Conservation (phyloP, 2,329 filamentous ascomycete species). For the Aspergillus fumigatiaffinis region DNA sequence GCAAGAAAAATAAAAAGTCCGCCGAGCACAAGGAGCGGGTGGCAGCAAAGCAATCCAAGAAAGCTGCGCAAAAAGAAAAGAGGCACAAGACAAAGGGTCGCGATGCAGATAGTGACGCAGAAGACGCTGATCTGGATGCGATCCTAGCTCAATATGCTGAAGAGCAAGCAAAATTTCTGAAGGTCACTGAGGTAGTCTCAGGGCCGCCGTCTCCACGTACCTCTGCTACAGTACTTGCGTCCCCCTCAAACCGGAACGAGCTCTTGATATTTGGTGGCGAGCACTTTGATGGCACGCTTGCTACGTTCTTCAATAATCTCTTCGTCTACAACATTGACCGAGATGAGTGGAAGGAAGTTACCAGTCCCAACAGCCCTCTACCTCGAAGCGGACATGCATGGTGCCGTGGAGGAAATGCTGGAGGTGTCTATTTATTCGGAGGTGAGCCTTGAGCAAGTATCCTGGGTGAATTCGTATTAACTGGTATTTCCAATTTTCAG, state of each 20-base stretch:
- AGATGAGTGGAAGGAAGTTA: slow-evolving; percentile 87
- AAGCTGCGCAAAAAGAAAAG: slow-evolving; percentile 71
- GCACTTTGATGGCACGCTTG: slow-evolving; percentile 88
- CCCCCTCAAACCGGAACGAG: slow-evolving; percentile 80
- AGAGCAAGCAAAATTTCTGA: slow-evolving; percentile 89
- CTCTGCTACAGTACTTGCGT: slow-evolving; percentile 77
- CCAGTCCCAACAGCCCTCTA: slow-evolving; percentile 83
- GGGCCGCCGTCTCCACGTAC: slow-evolving; percentile 73
- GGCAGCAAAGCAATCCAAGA: slow-evolving; percentile 78
- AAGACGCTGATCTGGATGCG: slow-evolving; percentile 88
- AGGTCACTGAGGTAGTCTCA: slow-evolving; percentile 77
- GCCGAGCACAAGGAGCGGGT: slow-evolving; percentile 56
- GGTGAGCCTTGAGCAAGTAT: slow-evolving; percentile 37
- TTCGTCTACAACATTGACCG: slow-evolving; percentile 71
- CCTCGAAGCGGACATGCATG: slow-evolving; percentile 92
- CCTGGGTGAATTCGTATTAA: background rate
- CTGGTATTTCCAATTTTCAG: slow-evolving; percentile 15
- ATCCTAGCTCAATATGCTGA: slow-evolving; percentile 91
- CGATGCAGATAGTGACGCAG: slow-evolving; percentile 78
- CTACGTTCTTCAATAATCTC: slow-evolving; percentile 65
- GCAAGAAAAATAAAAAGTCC: slow-evolving; percentile 53
- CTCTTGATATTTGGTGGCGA: slow-evolving; percentile 91
- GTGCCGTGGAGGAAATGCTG: slow-evolving; percentile 82
- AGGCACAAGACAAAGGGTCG: slow-evolving; percentile 66
- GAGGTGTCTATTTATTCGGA: slow-evolving; percentile 86